Conservation (phyloP, 306 rosid genomes). For the Sechiopsis laciniata region DNA sequence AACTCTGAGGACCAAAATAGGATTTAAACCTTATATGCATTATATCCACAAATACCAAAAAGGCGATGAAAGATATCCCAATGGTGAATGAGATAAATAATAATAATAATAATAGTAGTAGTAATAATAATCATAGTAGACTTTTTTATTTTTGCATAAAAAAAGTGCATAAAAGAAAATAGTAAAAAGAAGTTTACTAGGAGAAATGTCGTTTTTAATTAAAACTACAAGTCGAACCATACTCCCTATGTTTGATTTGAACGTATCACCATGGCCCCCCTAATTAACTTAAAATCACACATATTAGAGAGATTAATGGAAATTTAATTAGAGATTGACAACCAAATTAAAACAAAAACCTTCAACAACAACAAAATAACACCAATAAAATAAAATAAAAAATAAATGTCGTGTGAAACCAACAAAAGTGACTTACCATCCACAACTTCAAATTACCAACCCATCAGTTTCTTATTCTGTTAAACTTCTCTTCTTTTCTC, state of each 20-base stretch:
- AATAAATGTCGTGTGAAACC: slow-evolving; percentile 28
- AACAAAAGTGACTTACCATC: slow-evolving; percentile 43
- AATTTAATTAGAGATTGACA: slow-evolving; percentile 2
- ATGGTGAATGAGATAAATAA: neutral
- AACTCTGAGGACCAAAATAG: too few species aligned
- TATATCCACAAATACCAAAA: neutral
- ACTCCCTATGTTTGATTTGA: neutral
- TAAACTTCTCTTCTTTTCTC: neutral
- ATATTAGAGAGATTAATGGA: neutral
- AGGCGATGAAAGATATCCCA: neutral
- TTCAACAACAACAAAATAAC: neutral
- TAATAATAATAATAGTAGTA: neutral
- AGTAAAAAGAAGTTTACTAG: neutral
- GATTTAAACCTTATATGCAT: too few species aligned
- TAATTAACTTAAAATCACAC: slow-evolving; percentile 1
- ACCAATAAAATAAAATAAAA: neutral
- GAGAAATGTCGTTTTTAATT: slow-evolving; percentile 15
- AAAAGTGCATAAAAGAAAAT: neutral
- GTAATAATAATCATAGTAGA: neutral
- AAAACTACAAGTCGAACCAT: slow-evolving; percentile 19
- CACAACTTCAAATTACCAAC: slow-evolving; percentile 20
- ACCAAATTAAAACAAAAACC: neutral
- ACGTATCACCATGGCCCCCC: neutral
- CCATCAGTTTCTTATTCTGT: slow-evolving; percentile 5
- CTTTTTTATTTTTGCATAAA: neutral